Percentiles rank a stretch among this genome's conserved stretches.
phyloP scores from a whole-genome alignment of 1,139 yeast genomes.

The Suhomyces bribrorum region DNA sequence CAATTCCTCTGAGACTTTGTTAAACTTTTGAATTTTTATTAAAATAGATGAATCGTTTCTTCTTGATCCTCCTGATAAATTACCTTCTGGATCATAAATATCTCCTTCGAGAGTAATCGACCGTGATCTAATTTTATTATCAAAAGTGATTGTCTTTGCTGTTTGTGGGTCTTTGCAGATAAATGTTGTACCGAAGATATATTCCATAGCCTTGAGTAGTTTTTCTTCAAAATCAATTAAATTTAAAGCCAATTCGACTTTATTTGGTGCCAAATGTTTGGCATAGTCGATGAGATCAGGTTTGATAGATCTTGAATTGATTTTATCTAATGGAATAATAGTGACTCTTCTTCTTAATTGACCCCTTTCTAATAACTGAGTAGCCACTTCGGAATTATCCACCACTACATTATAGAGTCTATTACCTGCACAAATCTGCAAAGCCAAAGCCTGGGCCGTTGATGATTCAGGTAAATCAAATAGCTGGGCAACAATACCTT shows the following conservation, averaged over 20 bases:
- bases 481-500: constrained; percentile 88
- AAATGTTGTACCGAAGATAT: constrained; percentile 84
- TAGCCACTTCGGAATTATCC: constrained; percentile 81
- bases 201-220: constrained; percentile 82
- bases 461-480: constrained; percentile 64
- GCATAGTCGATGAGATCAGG: constrained; percentile 55
- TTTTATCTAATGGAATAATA: constrained; percentile 87
- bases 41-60: constrained; percentile 59
- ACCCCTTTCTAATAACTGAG: constrained; percentile 78
- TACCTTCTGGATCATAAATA: constrained; percentile 93
- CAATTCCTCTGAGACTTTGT: constrained; percentile 48
- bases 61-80: constrained; percentile 93
- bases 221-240: constrained; percentile 73
- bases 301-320: constrained; percentile 57
- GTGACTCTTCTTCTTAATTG: constrained; percentile 81
- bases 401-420: constrained; percentile 88
- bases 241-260: constrained; percentile 84
- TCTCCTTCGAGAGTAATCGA: constrained; percentile 96
- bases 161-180: constrained; percentile 85
- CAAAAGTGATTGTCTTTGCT: constrained; percentile 84
- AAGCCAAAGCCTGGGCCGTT: constrained; percentile 69
- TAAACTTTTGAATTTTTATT: constrained; percentile 67
- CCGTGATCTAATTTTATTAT: constrained; percentile 75
- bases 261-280: constrained; percentile 70
- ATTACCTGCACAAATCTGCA: constrained; percentile 95